Evolutionary conservation across 495 filamentous ascomycete genomes (phyloP).

Genomic region (Penicillium pulvis): DNA sequence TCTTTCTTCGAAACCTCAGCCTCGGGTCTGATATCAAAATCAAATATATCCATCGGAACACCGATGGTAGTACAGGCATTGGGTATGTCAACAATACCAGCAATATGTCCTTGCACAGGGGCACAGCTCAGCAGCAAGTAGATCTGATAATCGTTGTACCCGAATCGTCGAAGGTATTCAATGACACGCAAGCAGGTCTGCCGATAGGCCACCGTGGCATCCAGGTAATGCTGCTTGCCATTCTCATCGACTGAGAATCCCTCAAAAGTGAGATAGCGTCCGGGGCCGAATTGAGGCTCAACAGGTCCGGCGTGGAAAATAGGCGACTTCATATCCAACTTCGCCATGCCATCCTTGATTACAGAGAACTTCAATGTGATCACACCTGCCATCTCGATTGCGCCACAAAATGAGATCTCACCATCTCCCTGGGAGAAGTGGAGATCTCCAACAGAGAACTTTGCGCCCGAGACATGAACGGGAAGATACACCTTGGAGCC

Average conservation of each 20-base stretch:
- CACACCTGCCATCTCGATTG: slow-evolving; percentile 94
- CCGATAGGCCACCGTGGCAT: slow-evolving; percentile 89
- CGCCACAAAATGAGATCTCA: slow-evolving; percentile 94
- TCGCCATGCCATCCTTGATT: slow-evolving; percentile 78
- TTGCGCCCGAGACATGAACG: slow-evolving; percentile 81
- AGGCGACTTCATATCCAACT: slow-evolving; percentile 80
- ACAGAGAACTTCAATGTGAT: slow-evolving; percentile 92
- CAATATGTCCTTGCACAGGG: slow-evolving; percentile 88
- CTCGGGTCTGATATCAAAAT: slow-evolving; percentile 84
- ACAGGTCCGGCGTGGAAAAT: slow-evolving; percentile 91
- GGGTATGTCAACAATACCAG: slow-evolving; percentile 88
- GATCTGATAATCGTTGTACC: slow-evolving; percentile 78
- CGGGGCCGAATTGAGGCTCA: slow-evolving; percentile 87
- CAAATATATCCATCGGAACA: slow-evolving; percentile 93
- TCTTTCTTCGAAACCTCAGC: slow-evolving; percentile 64
- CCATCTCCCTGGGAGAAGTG: slow-evolving; percentile 92
- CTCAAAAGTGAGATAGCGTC: slow-evolving; percentile 88
- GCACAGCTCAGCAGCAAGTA: slow-evolving; percentile 89
- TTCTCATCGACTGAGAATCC: slow-evolving; percentile 91
- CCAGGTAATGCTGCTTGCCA: slow-evolving; percentile 91
- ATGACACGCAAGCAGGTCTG: slow-evolving; percentile 82
- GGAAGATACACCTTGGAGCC: slow-evolving; percentile 90
- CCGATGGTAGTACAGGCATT: slow-evolving; percentile 89
- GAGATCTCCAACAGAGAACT: slow-evolving; percentile 90
- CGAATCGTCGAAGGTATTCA: slow-evolving; percentile 85